These are phyloP conservation scores for Akanthomyces uredinophilus DNA, from an alignment of 2,329 filamentous ascomycete species.

Conservation along the genomic window DNA sequence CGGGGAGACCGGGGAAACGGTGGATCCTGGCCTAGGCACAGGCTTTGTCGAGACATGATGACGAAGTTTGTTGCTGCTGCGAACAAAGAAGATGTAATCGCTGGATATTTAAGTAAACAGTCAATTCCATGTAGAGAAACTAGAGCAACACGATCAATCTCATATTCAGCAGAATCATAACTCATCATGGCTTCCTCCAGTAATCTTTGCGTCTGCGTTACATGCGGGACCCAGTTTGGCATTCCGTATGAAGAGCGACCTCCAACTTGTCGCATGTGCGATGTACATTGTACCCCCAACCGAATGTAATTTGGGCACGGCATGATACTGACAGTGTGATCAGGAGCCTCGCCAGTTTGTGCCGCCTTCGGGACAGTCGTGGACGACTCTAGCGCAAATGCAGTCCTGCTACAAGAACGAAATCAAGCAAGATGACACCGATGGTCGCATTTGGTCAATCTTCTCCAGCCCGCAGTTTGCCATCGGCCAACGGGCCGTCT, in stretches of 20 bases:
- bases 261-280: constrained; percentile 63
- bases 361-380: constrained; percentile 48
- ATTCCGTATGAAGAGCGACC: constrained; percentile 40
- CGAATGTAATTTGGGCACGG: too few species aligned
- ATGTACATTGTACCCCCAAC: constrained; percentile 27
- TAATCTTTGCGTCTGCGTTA: constrained; percentile 46
- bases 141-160: too few species aligned
- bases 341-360: constrained; percentile 64
- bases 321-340: background rate
- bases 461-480: constrained; percentile 54
- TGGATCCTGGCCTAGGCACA: background rate
- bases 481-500: constrained; percentile 70
- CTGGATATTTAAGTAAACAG: background rate
- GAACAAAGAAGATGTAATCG: background rate
- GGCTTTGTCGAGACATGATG: background rate
- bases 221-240: constrained; percentile 64
- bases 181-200: background rate
- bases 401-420: constrained; percentile 46
- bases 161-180: background rate
- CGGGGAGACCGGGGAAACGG: background rate
- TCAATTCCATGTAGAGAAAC: background rate
- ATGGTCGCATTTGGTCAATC: constrained; percentile 43
- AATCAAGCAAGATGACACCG: constrained; percentile 42
- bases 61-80: background rate
- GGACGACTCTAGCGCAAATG: constrained; percentile 53